phyloP scores from a whole-genome alignment of 1,139 yeast species.

The Suhomyces anneliseae region DNA sequence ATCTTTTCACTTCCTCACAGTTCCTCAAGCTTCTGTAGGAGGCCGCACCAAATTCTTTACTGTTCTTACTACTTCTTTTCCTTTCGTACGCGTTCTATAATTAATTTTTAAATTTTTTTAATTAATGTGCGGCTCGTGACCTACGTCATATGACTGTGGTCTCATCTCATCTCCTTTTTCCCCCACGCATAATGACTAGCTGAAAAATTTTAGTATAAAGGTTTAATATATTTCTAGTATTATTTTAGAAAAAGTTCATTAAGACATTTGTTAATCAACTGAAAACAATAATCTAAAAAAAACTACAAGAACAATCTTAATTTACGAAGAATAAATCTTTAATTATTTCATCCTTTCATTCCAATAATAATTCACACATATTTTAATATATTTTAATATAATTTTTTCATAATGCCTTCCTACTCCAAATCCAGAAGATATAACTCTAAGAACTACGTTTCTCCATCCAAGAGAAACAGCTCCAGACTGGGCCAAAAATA shows the following conservation, averaged over 20 bases:
- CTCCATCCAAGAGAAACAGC: conserved; percentile 2
- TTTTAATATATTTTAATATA: too few relatives aligned
- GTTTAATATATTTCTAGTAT: background rate
- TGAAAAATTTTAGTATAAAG: conserved; percentile 11
- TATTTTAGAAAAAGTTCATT: conserved; percentile 2
- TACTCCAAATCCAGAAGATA: conserved; percentile 9
- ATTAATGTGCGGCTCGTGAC: conserved; percentile 6
- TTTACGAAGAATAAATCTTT: background rate
- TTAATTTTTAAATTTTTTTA: background rate
- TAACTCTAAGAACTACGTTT: conserved; percentile 7
- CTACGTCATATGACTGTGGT: conserved; percentile 9
- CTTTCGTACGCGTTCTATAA: conserved; percentile 8
- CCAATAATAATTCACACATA: background rate
- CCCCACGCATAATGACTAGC: conserved; percentile 4
- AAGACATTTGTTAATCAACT: conserved; percentile 3
- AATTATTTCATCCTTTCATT: background rate
- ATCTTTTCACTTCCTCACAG: conserved; percentile 4
- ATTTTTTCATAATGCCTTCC: conserved; percentile 8
- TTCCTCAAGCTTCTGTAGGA: conserved; percentile 3
- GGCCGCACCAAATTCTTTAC: conserved; percentile 1
- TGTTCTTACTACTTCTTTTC: conserved; percentile 7
- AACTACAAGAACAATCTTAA: background rate
- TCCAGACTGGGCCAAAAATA: conserved; percentile 19
- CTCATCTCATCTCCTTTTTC: conserved; percentile 8
- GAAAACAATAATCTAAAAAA: background rate